Conservation (phyloP, 2,329 filamentous ascomycete genomes). For the Endoconidiophora polonica region DNA sequence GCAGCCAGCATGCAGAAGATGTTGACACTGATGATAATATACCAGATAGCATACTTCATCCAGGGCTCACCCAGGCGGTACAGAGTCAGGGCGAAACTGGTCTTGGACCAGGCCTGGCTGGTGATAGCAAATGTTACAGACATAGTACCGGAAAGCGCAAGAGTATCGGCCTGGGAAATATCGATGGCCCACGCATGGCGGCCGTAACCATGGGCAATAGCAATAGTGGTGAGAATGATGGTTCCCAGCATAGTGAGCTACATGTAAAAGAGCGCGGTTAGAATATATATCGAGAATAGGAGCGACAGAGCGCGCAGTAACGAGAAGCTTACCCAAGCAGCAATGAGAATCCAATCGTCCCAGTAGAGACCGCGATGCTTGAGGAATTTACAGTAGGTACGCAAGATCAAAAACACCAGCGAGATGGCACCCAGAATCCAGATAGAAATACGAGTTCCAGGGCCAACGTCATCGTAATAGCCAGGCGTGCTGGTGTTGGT, state of each 20-base stretch:
- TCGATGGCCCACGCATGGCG: constrained; percentile 14
- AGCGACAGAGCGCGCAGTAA: background rate
- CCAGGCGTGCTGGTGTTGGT: constrained; percentile 1
- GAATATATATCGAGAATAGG: background rate
- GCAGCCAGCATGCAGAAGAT: constrained; percentile 15
- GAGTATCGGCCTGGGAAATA: background rate
- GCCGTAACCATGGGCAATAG: constrained; percentile 14
- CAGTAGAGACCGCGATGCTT: constrained; percentile 22
- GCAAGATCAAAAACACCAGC: constrained; percentile 16
- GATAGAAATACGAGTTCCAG: constrained; percentile 3
- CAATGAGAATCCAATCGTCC: constrained; percentile 23
- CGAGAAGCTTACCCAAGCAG: constrained; percentile 16
- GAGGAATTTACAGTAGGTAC: constrained; percentile 23
- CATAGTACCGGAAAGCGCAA: constrained; percentile 8
- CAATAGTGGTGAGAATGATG: constrained; percentile 13
- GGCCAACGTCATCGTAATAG: constrained; percentile 8
- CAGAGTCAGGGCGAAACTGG: constrained; percentile 19
- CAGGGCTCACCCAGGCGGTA: constrained; percentile 17
- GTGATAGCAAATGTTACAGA: constrained; percentile 5
- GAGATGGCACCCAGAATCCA: constrained; percentile 12
- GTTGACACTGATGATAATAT: constrained; percentile 17
- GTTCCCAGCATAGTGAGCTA: constrained; percentile 7
- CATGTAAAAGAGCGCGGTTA: background rate
- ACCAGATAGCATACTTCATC: constrained; percentile 17
- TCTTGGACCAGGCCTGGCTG: constrained; percentile 14